Evolutionary conservation across 2,329 filamentous ascomycete species (phyloP).

Genomic region (Metarhizium robertsii): DNA sequence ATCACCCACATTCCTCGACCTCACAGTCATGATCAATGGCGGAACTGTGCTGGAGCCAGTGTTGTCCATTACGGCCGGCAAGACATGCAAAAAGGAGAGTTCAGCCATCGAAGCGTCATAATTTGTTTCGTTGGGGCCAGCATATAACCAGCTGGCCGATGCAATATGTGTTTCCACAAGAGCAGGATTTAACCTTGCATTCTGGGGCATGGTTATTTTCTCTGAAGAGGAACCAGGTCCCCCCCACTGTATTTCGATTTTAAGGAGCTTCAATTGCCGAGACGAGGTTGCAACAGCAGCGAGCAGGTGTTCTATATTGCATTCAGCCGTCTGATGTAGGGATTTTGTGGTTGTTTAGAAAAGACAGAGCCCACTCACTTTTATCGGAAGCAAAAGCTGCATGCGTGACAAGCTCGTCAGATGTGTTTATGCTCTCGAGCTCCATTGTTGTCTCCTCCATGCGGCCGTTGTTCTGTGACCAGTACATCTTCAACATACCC

Average conservation of each 20-base stretch:
- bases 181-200: slow-evolving; percentile 38
- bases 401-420: slow-evolving; percentile 71
- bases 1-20: slow-evolving; percentile 49
- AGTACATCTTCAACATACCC: slow-evolving; percentile 67
- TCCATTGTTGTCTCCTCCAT: slow-evolving; percentile 67
- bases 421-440: slow-evolving; percentile 61
- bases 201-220: slow-evolving; percentile 38
- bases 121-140: slow-evolving; percentile 31
- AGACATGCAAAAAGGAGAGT: slow-evolving; percentile 65
- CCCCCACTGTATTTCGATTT: slow-evolving; percentile 67
- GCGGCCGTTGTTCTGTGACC: slow-evolving; percentile 62
- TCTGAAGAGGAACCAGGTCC: slow-evolving; percentile 40
- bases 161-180: slow-evolving; percentile 48
- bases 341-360: background rate
- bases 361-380: slow-evolving; percentile 35
- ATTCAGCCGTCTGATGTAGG: slow-evolving; percentile 14
- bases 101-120: slow-evolving; percentile 46
- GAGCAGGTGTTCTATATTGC: slow-evolving; percentile 39
- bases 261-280: slow-evolving; percentile 65
- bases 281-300: slow-evolving; percentile 60
- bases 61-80: slow-evolving; percentile 56
- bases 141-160: slow-evolving; percentile 47
- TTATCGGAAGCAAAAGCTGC: slow-evolving; percentile 67
- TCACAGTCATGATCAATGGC: slow-evolving; percentile 63
- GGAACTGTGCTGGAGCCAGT: slow-evolving; percentile 44